Base-by-base conservation (phyloP, 1,284 basidiomycete genomes). In the Afroboletus lepidellus region DNA sequence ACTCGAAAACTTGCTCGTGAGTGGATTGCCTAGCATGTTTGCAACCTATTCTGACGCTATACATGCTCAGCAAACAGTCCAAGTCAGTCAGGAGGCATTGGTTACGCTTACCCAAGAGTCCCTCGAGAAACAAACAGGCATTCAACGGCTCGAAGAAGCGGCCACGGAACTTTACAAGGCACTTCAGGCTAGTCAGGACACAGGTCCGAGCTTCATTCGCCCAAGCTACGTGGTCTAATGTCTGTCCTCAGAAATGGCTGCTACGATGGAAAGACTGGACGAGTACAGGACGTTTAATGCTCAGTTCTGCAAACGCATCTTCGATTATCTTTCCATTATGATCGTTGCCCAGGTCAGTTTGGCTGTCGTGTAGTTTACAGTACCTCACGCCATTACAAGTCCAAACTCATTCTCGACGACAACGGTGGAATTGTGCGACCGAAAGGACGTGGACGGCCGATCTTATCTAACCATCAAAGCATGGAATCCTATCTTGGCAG, bases 151-250 rank as follows among this genome's bases (percentile, higher is more conserved):
- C 21, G 96, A 99, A 70, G 78, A 78, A 47, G 90, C 95, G 11
- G 90, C 90, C 0, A 83, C 89, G 0, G 86, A 91, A 49, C 75
- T 99, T n/a, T 99, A 99, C 77, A 97, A 97, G 68, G 95, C 95
- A 2, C 74, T 99, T 15, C 85, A 93, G 60, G 93, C 94, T 5
- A 90, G 92, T n/a, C 77, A 87, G 57, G 93, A 97, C 65, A 87
- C 84, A 63, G 89, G 90, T 90, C 55, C 53, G 53, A n/a, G 6
- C 69, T 63, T 25, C 41, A 25, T 27, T 30, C 38, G 44, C 27
- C 16, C 50, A 20, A 24, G 25, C 48, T n/a, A 24, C 39, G 16
- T 33, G 37, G 13, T 24, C 48, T 56, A 15, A 51, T 54, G 33
- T 44, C 27, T 30, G 8, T 39, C 41, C 50, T 53, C 54, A 85